These are phyloP conservation scores for Scedosporium dehoogii DNA, from an alignment of 2,329 filamentous ascomycete species.

Conservation along the genomic window DNA sequence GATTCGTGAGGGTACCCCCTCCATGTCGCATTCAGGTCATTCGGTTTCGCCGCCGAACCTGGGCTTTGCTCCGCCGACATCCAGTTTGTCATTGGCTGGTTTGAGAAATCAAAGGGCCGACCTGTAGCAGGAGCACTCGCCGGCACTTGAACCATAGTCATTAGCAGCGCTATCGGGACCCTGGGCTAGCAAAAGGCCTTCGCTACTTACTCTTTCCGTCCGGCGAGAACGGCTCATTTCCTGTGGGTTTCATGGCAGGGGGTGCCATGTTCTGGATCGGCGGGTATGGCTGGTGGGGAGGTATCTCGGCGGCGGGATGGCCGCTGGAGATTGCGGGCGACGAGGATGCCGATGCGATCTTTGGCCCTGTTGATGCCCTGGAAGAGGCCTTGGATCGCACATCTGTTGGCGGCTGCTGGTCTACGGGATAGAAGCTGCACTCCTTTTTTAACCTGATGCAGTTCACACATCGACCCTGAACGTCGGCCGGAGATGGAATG, in stretches of 20 bases:
- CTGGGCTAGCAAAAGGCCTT: not conserved
- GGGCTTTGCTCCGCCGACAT: slow-evolving; percentile 30
- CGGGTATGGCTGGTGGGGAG: slow-evolving; percentile 29
- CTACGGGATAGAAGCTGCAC: slow-evolving; percentile 85
- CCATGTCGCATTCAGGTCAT: slow-evolving; percentile 36
- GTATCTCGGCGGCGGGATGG: slow-evolving; percentile 30
- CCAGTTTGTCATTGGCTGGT: slow-evolving; percentile 31
- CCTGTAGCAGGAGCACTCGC: slow-evolving; percentile 21
- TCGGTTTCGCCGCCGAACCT: slow-evolving; percentile 28
- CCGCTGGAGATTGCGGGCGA: slow-evolving; percentile 36
- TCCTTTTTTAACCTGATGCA: slow-evolving; percentile 93
- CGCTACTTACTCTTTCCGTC: slow-evolving; percentile 33
- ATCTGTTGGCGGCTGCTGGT: slow-evolving; percentile 54
- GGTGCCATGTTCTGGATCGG: slow-evolving; percentile 35
- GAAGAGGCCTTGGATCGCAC: slow-evolving; percentile 30
- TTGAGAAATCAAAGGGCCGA: slow-evolving; percentile 27
- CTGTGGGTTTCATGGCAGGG: slow-evolving; percentile 27
- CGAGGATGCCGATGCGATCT: slow-evolving; percentile 34
- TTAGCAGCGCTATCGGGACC: slow-evolving; percentile 12
- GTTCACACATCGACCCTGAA: slow-evolving; percentile 73
- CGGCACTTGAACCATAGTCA: slow-evolving; percentile 18
- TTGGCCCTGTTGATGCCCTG: slow-evolving; percentile 27
- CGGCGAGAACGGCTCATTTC: slow-evolving; percentile 25
- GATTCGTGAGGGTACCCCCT: slow-evolving; percentile 38
- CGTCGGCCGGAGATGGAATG: slow-evolving; percentile 63